Evolutionary conservation across 2,329 filamentous ascomycete species (phyloP).

Genomic region (Cladosporium sp.): DNA sequence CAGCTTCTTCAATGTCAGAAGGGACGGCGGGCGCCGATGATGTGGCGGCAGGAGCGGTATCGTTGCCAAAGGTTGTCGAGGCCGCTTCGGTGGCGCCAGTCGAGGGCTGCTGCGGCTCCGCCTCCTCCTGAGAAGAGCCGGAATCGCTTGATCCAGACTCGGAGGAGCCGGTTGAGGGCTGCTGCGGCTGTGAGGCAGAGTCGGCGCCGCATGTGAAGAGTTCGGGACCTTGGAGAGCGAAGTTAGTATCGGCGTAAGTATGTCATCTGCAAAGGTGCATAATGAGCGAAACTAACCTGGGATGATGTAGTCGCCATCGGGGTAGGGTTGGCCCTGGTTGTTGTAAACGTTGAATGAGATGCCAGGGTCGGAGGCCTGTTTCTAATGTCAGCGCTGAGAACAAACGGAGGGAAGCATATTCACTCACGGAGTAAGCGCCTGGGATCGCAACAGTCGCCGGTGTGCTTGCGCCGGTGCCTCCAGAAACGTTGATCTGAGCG

Average conservation of each 20-base stretch:
- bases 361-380: conserved; percentile 20
- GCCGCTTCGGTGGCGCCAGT: background rate
- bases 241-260: background rate
- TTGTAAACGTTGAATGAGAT: conserved; percentile 25
- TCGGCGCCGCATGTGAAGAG: background rate
- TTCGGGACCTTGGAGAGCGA: background rate
- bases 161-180: background rate
- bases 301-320: background rate
- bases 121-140: background rate
- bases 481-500: conserved; percentile 26
- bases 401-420: background rate
- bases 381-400: background rate
- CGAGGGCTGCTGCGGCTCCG: background rate
- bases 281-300: background rate
- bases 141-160: background rate
- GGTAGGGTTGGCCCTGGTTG: conserved; percentile 12
- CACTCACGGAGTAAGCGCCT: background rate
- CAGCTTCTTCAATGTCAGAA: background rate
- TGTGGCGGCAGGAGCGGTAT: background rate
- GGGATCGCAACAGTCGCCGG: background rate
- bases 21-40: background rate
- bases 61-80: background rate
- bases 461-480: conserved; percentile 4
- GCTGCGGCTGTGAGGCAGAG: background rate
- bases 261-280: background rate